Evolutionary conservation across 805 yeast genomes (phyloP).

Genomic region (Candida montana): DNA sequence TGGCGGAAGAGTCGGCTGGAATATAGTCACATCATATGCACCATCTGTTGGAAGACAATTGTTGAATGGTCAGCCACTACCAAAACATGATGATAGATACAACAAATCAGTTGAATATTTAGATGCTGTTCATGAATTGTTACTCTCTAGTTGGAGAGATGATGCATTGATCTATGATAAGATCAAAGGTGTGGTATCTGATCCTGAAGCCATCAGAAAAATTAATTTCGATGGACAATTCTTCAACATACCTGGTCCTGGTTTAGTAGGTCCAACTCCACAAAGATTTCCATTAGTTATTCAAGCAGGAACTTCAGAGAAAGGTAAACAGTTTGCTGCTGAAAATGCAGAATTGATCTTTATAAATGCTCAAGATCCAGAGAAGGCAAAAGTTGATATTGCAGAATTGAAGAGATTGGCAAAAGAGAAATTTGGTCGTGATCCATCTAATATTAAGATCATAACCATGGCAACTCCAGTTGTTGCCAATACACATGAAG

Average conservation of each 20-base stretch:
- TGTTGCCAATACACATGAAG: constrained; percentile 35
- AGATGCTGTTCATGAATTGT: constrained; percentile 33
- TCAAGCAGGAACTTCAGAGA: constrained; percentile 39
- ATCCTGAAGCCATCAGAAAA: constrained; percentile 32
- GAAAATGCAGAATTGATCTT: constrained; percentile 39
- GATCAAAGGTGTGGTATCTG: constrained; percentile 25
- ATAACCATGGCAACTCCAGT: constrained; percentile 33
- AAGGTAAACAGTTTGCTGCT: constrained; percentile 38
- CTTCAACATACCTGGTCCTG: constrained; percentile 36
- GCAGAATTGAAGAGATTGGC: constrained; percentile 30
- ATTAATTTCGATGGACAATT: constrained; percentile 35
- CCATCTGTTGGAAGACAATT: constrained; percentile 38
- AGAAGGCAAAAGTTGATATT: constrained; percentile 26
- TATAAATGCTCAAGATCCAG: constrained; percentile 31
- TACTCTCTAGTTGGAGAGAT: constrained; percentile 37
- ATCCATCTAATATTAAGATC: constrained; percentile 33
- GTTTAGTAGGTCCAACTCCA: constrained; percentile 35
- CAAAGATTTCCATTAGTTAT: constrained; percentile 39
- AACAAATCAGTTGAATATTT: constrained; percentile 35
- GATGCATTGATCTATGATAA: constrained; percentile 26
- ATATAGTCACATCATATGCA: constrained; percentile 39
- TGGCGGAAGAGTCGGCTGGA: constrained; percentile 43
- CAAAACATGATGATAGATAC: constrained; percentile 39
- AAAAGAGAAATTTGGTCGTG: constrained; percentile 30
- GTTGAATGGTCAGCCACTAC: constrained; percentile 24